phyloP scores from a whole-genome alignment of 371 early-diverging fungal species.

The Synchytrium microbalum region DNA sequence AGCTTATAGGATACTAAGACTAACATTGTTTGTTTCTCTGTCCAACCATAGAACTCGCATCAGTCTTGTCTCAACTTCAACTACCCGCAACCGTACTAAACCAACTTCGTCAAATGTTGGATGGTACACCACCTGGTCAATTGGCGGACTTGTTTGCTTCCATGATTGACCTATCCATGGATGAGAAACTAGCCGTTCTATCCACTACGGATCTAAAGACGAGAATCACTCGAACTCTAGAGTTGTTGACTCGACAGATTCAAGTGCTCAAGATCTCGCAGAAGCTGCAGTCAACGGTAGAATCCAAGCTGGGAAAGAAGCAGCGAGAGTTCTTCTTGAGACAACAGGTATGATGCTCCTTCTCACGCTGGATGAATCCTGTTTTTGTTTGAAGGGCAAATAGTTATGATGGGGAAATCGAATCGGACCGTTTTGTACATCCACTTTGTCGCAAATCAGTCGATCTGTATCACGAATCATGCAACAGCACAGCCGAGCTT shows the following conservation, averaged over 20 bases:
- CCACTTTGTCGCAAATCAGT: background rate
- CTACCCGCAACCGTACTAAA: conserved; percentile 55
- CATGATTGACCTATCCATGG: conserved; percentile 60
- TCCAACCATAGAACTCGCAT: conserved; percentile 25
- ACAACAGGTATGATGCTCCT: conserved; percentile 54
- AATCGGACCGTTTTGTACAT: background rate
- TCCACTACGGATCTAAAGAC: conserved; percentile 48
- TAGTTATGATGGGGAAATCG: too few species aligned
- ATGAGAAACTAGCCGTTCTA: conserved; percentile 63
- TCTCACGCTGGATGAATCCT: too few species aligned
- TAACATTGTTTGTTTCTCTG: background rate
- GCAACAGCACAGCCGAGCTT: too few species aligned
- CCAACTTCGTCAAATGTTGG: conserved; percentile 59
- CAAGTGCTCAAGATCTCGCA: conserved; percentile 74
- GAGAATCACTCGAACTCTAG: conserved; percentile 50
- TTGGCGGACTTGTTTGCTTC: conserved; percentile 66
- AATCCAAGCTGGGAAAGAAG: conserved; percentile 66
- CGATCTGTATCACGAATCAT: background rate
- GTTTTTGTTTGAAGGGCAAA: too few species aligned
- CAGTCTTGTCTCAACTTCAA: conserved; percentile 49
- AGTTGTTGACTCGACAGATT: conserved; percentile 68
- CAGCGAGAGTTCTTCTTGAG: conserved; percentile 76
- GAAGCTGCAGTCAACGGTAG: conserved; percentile 70
- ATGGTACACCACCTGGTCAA: conserved; percentile 50
- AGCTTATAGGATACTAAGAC: conserved; percentile 15